These are phyloP conservation scores for Spergularia marina DNA, from an alignment of 148 eudicot species.

Conservation along the genomic window DNA sequence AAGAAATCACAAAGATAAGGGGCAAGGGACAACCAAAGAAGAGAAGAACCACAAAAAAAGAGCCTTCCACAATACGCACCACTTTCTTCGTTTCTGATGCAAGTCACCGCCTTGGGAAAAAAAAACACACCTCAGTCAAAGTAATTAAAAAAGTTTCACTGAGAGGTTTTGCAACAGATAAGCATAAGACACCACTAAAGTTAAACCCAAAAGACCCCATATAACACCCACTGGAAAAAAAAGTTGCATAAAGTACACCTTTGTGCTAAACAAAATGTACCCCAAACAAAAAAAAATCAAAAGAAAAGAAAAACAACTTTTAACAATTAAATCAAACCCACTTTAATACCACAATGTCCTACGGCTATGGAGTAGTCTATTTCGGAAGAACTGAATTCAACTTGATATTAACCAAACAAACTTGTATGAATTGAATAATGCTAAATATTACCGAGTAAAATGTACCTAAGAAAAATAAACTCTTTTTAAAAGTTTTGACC, in stretches of 20 bases:
- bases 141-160: slow-evolving; percentile 9
- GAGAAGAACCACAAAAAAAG: no score
- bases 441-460: no score
- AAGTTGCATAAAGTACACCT: neutral
- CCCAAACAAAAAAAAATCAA: neutral
- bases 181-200: neutral
- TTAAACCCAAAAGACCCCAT: neutral
- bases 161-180: neutral
- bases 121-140: slow-evolving; percentile 25
- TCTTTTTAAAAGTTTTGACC: neutral
- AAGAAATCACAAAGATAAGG: no score
- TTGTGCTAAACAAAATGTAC: no score
- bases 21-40: no score
- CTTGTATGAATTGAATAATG: no score
- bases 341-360: no score
- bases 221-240: neutral
- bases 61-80: neutral
- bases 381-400: no score
- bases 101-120: slow-evolving; percentile 17
- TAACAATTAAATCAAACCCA: no score
- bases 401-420: no score
- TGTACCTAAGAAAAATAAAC: no score
- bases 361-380: no score
- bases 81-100: slow-evolving; percentile 12
- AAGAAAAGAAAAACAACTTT: neutral